Evolutionary conservation across 306 rosid genomes (phyloP).

Genomic region (Malus orientalis): DNA sequence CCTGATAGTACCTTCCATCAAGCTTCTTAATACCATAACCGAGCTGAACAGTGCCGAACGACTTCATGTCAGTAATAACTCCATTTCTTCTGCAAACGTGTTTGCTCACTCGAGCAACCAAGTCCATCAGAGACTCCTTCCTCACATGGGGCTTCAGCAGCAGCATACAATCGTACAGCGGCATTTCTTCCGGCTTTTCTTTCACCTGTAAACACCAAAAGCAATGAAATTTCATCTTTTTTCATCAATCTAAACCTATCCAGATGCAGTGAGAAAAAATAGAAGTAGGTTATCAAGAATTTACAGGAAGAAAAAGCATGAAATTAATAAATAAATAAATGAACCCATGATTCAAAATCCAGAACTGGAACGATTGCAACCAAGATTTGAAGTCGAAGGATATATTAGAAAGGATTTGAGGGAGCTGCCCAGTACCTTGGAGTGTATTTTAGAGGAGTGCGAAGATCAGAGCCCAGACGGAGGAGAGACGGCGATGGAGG

Average conservation of each 20-base stretch:
- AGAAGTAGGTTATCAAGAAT: neutral
- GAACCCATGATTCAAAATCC: neutral
- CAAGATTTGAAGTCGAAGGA: neutral
- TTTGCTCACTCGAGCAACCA: slow-evolving; percentile 67
- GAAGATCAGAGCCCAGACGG: neutral
- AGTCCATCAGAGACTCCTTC: slow-evolving; percentile 50
- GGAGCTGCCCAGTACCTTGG: neutral
- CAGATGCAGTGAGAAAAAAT: neutral
- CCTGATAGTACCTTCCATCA: slow-evolving; percentile 85
- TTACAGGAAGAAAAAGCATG: neutral
- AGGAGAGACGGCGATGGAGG: neutral
- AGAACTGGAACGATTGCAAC: neutral
- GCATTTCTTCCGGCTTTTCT: slow-evolving; percentile 40
- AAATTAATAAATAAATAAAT: neutral
- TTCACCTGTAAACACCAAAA: neutral
- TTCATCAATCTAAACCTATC: neutral
- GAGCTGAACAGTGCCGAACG: slow-evolving; percentile 58
- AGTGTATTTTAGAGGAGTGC: neutral
- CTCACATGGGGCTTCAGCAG: slow-evolving; percentile 52
- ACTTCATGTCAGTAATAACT: slow-evolving; percentile 49
- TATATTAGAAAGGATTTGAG: neutral
- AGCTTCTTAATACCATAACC: slow-evolving; percentile 88
- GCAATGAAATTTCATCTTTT: neutral
- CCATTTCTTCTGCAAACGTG: slow-evolving; percentile 74
- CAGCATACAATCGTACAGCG: slow-evolving; percentile 78